Evolutionary conservation across 192 early-diverging fungal genomes (phyloP).

Genomic region (Umbelopsis sp.): DNA sequence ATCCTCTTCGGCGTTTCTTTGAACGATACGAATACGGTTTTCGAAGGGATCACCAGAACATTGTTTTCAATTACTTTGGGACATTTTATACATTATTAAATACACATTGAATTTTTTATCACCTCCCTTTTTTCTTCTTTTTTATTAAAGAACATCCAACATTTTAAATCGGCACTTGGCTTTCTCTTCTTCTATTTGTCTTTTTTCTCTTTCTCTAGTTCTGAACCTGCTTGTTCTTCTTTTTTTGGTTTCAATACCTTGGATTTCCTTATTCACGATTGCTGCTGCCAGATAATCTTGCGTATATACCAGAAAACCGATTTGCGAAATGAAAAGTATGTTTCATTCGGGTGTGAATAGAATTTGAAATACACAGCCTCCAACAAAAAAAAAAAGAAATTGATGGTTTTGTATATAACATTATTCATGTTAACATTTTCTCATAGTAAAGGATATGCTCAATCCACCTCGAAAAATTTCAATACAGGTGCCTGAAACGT

Average conservation of each 20-base stretch:
- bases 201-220: not conserved
- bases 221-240: too few relatives aligned
- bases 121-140: not conserved
- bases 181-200: not conserved
- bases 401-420: too few relatives aligned
- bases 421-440: not conserved
- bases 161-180: not conserved
- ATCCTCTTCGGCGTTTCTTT: conserved; percentile 1
- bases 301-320: not conserved
- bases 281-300: not conserved
- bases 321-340: not conserved
- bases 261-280: too few relatives aligned
- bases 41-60: not conserved
- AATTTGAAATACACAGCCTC: too few relatives aligned
- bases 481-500: not conserved
- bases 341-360: not conserved
- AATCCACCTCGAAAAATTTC: conserved; percentile 7
- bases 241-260: too few relatives aligned
- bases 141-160: not conserved
- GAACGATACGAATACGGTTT: not conserved
- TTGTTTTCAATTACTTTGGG: not conserved
- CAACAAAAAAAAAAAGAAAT: too few relatives aligned
- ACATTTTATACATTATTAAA: not conserved
- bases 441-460: conserved; percentile 9
- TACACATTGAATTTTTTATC: not conserved